Base-by-base conservation (phyloP, 371 early-diverging fungal species). In the Rhizopus stolonifer region DNA sequence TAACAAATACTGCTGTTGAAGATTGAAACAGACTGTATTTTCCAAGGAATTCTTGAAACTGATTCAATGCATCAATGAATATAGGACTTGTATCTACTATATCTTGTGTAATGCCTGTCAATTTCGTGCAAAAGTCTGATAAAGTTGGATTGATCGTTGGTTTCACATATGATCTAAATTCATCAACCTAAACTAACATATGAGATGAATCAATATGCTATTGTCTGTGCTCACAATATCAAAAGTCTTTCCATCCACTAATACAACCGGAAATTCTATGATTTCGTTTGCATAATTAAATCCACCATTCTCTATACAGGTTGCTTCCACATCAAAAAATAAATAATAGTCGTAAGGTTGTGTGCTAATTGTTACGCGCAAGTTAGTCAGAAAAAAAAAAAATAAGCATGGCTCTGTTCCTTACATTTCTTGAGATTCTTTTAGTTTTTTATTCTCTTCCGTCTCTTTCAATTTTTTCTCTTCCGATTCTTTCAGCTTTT, bases 301-400 rank as follows among this genome's bases (percentile, higher is more conserved):
- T 6, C 76, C 81, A 9, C 73, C 72, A 15, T 70, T 67, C 33
- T 63, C 76, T 56, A 86, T 86, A 56, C 90, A 90, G 0, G 93
- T 92, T 22, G 89, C 93, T 60, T 92, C 93, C 4, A 91, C 85
- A 64, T 92, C 93, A 55, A 88, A 84, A 34, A 89, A 89, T 42
- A 80, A 60, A 31, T 80, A 84, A 48, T 83, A 84, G 42, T 82
- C 82, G 48, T 72, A 82, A 0, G 51, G 43, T 13, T 63, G 64
- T 6, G 26, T 40, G 1, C 13, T 47, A 45, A 15, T n/a, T 17
- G 7, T 11, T n/a, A n/a, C n/a, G 18, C n/a, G 18, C 23, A 21
- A 18, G 29, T 42, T 42, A 51, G 31, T 1, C 21, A 40, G 21
- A 11, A 34, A 26, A 40, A 29, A 29, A 29, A 29, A 29, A 11